Base-by-base conservation (phyloP, 2,329 filamentous ascomycete species). In the Hymenoscyphus albidus region DNA sequence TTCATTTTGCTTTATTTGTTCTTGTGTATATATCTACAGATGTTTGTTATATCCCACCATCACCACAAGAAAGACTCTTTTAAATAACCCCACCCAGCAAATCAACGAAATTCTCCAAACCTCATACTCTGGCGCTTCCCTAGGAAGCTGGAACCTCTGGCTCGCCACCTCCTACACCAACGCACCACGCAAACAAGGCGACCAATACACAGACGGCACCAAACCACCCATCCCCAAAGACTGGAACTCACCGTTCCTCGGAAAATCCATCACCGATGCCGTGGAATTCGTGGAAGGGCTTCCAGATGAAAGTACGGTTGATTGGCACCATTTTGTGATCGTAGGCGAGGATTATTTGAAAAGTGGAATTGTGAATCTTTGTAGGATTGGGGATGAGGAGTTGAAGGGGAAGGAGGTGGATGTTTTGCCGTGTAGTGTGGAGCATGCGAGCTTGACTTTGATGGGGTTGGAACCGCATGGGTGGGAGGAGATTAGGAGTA, bases 331-430 rank as follows among this genome's bases (percentile, higher is more conserved):
- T 39, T 58, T 58, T 31, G 56, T 32, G 14, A 31, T 58, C 4
- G 6, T 58, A n/a, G 56, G 14, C 32, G 56, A 58, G 32, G 56
- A 39, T 22, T 58, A 38, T 39, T 10, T 32, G 18, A 56, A 56
- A 32, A 27, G 51, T 12, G 18, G 31, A 27, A 32, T 56, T 56
- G 31, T 58, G 16, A 58, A 27, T 18, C 56, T 58, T 58, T 58
- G 56, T 3, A 58, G 56, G 32, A 58, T 58, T n/a, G 56, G 56
- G 27, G 56, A 58, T 58, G 56, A 39, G 56, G 56, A 58, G 13
- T 39, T 58, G 56, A 39, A 35, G 32, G 56, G 56, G 3, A 31
- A 58, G 35, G 32, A 58, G n/a, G 14, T 58, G 27, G 27, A 32
- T 13, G 32, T 32, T 18, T 35, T 58, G 32, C 56, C 56, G 32